Evolutionary conservation across 2,329 filamentous ascomycete species (phyloP).

Genomic region (Cadophora luteo-olivacea): DNA sequence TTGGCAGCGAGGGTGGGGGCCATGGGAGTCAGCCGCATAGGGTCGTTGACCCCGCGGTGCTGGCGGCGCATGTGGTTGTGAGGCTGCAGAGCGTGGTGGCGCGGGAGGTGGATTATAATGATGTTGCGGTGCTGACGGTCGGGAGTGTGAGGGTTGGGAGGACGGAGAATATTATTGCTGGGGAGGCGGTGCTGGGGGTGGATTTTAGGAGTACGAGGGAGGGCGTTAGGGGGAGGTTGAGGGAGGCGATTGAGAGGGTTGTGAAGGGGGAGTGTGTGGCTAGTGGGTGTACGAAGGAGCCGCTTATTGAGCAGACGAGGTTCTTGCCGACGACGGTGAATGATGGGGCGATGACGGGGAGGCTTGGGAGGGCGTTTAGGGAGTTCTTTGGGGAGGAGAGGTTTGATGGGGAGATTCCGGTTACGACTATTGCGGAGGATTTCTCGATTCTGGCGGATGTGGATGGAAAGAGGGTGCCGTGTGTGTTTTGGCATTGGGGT

Average conservation of each 20-base stretch:
- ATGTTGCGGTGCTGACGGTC: constrained; percentile 53
- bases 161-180: constrained; percentile 53
- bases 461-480: constrained; percentile 51
- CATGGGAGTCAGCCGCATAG: constrained; percentile 52
- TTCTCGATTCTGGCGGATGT: constrained; percentile 55
- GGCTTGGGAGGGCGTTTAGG: constrained; percentile 26
- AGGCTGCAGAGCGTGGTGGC: constrained; percentile 49
- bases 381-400: constrained; percentile 28
- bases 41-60: constrained; percentile 54
- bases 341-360: constrained; percentile 30
- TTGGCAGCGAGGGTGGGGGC: constrained; percentile 52
- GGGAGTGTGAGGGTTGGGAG: constrained; percentile 51
- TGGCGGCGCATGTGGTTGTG: constrained; percentile 51
- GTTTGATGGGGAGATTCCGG: constrained; percentile 28
- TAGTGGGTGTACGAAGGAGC: constrained; percentile 43
- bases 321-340: constrained; percentile 36
- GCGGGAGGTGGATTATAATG: constrained; percentile 48
- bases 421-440: constrained; percentile 32
- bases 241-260: constrained; percentile 49
- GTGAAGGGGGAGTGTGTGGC: constrained; percentile 61
- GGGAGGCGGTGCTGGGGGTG: constrained; percentile 49
- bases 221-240: constrained; percentile 45
- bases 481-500: constrained; percentile 63
- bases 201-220: constrained; percentile 48
- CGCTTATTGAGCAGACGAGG: constrained; percentile 31